Percentiles rank a stretch among this genome's conserved stretches.
Conservation (phyloP, 1,139 yeast species). For the Candida sp. region DNA sequence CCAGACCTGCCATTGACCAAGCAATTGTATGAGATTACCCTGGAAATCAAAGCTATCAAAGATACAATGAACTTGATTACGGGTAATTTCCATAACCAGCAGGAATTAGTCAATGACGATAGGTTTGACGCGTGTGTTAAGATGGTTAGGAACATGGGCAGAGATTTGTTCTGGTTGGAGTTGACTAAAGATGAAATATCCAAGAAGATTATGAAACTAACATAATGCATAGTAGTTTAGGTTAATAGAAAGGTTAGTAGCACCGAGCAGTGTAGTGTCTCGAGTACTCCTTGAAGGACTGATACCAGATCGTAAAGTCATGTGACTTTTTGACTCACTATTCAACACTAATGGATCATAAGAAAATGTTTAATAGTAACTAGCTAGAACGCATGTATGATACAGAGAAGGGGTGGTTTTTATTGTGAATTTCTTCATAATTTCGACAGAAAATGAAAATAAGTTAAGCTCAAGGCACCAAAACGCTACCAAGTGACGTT, state of each 20-base stretch:
- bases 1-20: constrained; percentile 47
- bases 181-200: constrained; percentile 38
- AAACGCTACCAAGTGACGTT: no score
- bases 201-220: constrained; percentile 23
- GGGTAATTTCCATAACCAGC: constrained; percentile 45
- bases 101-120: constrained; percentile 38
- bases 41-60: constrained; percentile 70
- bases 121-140: constrained; percentile 57
- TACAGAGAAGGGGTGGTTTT: no score
- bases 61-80: constrained; percentile 67
- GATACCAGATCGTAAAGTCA: not conserved
- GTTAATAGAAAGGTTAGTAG: not conserved
- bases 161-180: constrained; percentile 73
- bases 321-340: no score
- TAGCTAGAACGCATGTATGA: no score
- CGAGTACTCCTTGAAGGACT: not conserved
- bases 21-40: constrained; percentile 64
- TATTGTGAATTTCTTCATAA: no score
- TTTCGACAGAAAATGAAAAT: no score
- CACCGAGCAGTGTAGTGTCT: no score
- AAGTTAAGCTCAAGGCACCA: no score
- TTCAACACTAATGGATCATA: no score
- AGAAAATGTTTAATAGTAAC: no score
- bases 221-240: not conserved
- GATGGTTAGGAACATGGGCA: constrained; percentile 65